phyloP scores from a whole-genome alignment of 176 grass and related monocot species.

The Otatea glauca region DNA sequence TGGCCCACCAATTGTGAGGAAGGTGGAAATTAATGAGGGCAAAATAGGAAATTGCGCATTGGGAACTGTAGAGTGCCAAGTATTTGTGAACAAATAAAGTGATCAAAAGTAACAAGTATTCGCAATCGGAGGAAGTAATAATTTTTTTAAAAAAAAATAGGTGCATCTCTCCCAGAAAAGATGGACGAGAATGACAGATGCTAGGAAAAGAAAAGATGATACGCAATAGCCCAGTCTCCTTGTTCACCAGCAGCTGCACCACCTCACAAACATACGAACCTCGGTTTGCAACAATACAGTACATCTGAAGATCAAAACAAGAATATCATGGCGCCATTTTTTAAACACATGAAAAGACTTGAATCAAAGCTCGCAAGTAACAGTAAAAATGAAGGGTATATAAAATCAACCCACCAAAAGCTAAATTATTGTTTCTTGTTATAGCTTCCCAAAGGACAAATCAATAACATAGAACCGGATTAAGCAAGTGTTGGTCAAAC shows the following conservation, averaged over 20 bases:
- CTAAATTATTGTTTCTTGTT: slow-evolving; percentile 28
- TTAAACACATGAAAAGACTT: slow-evolving; percentile 15
- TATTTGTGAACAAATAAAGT: too few relatives aligned
- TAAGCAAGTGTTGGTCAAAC: slow-evolving; percentile 42
- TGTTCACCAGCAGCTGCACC: slow-evolving; percentile 19
- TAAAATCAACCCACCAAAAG: slow-evolving; percentile 32
- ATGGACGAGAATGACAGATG: background rate
- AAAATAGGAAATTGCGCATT: too few relatives aligned
- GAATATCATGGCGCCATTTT: slow-evolving; percentile 45
- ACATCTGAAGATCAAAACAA: slow-evolving; percentile 59
- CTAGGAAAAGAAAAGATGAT: background rate
- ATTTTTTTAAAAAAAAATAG: too few relatives aligned
- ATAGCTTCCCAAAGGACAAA: slow-evolving; percentile 34
- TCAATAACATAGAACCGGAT: slow-evolving; percentile 34
- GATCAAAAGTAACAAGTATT: too few relatives aligned
- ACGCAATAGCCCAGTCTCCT: background rate
- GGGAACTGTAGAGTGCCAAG: too few relatives aligned
- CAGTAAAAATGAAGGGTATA: slow-evolving; percentile 1
- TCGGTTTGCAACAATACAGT: slow-evolving; percentile 39
- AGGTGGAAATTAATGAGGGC: too few relatives aligned
- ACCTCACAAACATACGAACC: slow-evolving; percentile 33
- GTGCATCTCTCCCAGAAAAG: slow-evolving; percentile 3
- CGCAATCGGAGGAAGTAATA: too few relatives aligned
- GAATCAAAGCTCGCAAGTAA: slow-evolving; percentile 38
- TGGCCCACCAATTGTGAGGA: too few relatives aligned